Conservation (phyloP, 345 rosid genomes). For the Citrus glauca region DNA sequence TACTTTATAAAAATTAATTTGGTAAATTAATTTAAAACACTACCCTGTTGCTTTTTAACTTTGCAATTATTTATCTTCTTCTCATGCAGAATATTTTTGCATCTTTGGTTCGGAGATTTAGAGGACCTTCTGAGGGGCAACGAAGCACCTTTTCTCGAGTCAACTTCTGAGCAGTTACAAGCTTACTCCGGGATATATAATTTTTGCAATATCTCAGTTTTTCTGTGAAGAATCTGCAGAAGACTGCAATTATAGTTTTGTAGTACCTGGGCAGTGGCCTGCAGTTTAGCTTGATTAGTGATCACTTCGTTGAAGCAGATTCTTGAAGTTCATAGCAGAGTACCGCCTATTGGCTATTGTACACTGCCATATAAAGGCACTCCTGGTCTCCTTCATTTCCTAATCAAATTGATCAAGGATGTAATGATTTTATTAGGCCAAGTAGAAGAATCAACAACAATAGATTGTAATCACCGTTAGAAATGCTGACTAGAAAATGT, state of each 20-base stretch:
- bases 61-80: not conserved
- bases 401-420: not conserved
- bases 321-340: conserved; percentile 3
- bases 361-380: not conserved
- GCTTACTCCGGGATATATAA: conserved; percentile 2
- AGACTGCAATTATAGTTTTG: not conserved
- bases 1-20: too few species aligned
- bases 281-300: not conserved
- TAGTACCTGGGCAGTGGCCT: not conserved
- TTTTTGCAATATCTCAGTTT: conserved; percentile 5
- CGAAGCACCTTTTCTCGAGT: conserved; percentile 65
- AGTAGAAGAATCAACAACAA: not conserved
- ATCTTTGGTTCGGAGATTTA: conserved; percentile 47
- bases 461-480: not conserved
- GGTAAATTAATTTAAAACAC: not conserved
- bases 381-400: not conserved
- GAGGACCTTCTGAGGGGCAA: conserved; percentile 59
- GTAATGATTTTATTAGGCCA: not conserved
- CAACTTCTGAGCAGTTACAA: conserved; percentile 46
- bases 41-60: not conserved
- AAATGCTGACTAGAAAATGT: not conserved
- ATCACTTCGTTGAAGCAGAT: not conserved
- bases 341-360: not conserved
- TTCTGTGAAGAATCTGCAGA: not conserved
- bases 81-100: conserved; percentile 52